phyloP scores from a whole-genome alignment of 1,284 basidiomycete genomes.

The Cryptococcus sp. region DNA sequence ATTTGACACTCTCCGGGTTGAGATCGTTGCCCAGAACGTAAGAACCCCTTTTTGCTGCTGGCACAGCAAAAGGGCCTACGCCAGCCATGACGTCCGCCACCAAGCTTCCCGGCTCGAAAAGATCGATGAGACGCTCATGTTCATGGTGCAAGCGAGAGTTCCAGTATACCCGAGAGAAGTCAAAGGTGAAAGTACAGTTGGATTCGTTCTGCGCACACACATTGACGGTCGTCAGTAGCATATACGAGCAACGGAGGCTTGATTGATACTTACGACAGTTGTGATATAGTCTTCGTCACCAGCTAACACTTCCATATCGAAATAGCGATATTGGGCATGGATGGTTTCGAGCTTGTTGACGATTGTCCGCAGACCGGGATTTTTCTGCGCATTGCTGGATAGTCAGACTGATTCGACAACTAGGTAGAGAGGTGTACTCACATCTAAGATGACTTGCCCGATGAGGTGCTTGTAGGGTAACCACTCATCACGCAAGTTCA shows the following conservation, averaged over 20 bases:
- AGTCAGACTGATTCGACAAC: not conserved
- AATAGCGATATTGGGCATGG: constrained; percentile 84
- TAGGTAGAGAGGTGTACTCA: constrained; percentile 54
- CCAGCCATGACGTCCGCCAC: constrained; percentile 95
- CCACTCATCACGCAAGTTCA: constrained; percentile 90
- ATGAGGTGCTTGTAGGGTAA: constrained; percentile 88
- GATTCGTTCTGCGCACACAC: constrained; percentile 66
- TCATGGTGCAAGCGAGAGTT: constrained; percentile 93
- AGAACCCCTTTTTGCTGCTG: constrained; percentile 86
- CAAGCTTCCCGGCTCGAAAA: constrained; percentile 67
- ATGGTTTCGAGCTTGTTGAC: constrained; percentile 95
- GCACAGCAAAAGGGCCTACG: constrained; percentile 94
- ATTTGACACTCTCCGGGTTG: constrained; percentile 84
- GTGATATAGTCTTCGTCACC: constrained; percentile 84
- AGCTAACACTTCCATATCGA: constrained; percentile 95
- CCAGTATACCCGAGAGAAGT: constrained; percentile 97
- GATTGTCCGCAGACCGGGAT: constrained; percentile 75
- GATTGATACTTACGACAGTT: constrained; percentile 63
- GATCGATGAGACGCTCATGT: constrained; percentile 79
- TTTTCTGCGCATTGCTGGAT: constrained; percentile 67
- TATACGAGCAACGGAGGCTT: constrained; percentile 27
- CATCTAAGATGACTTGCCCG: constrained; percentile 87
- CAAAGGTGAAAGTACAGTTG: constrained; percentile 85
- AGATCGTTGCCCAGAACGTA: constrained; percentile 90
- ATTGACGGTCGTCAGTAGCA: constrained; percentile 1